A percentile compares a stretch with the other conserved stretches of the same genome.
Evolutionary conservation across 148 eudicot genomes (phyloP).

Genomic region (Silene conica): DNA sequence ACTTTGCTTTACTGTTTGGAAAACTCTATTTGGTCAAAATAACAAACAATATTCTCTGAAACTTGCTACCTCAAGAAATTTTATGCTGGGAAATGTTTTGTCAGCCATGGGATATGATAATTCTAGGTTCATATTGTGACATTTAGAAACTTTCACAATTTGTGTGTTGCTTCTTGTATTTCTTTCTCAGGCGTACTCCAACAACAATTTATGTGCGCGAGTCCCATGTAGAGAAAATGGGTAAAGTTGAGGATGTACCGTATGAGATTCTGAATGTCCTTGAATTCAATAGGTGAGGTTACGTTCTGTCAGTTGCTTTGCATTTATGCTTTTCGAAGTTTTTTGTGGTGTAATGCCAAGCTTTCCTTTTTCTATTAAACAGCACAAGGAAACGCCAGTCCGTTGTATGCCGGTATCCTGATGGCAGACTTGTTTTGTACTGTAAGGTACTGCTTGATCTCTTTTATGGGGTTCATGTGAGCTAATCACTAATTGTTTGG

Average conservation of each 20-base stretch:
- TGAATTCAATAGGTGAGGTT: slow-evolving; percentile 83
- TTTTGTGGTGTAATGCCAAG: slow-evolving; percentile 21
- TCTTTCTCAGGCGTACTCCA: slow-evolving; percentile 76
- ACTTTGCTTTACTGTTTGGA: slow-evolving; percentile 2
- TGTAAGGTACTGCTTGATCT: slow-evolving; percentile 61
- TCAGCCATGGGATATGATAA: background rate
- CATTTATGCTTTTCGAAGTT: slow-evolving; percentile 14
- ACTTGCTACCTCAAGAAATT: background rate
- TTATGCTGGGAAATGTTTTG: background rate
- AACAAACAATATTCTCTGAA: background rate
- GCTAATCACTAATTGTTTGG: background rate
- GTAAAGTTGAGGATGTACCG: slow-evolving; percentile 65
- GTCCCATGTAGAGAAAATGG: slow-evolving; percentile 92
- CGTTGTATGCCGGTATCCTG: slow-evolving; percentile 87
- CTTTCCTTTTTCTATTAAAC: slow-evolving; percentile 21
- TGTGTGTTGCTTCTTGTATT: slow-evolving; percentile 13
- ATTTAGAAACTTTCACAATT: background rate
- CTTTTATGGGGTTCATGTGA: slow-evolving; percentile 2
- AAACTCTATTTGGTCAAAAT: background rate
- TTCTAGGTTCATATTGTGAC: background rate
- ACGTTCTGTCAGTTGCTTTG: slow-evolving; percentile 10
- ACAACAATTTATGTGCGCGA: slow-evolving; percentile 90
- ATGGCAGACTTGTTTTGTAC: slow-evolving; percentile 93
- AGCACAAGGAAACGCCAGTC: slow-evolving; percentile 98
- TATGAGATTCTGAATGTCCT: slow-evolving; percentile 95